Base-by-base conservation (phyloP, 1,139 yeast species). In the Kurtzmaniella quercitrusa region DNA sequence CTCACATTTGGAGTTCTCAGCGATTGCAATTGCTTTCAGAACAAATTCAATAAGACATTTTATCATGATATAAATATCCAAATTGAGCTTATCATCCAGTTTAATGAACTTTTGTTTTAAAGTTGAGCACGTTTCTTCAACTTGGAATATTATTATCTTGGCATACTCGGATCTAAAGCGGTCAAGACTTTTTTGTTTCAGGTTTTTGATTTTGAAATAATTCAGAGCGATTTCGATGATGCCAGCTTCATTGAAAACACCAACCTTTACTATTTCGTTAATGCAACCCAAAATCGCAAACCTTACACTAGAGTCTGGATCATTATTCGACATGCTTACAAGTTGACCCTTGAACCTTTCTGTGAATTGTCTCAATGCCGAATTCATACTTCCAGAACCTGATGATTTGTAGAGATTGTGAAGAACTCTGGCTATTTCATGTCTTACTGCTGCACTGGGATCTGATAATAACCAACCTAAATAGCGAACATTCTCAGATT, bases 381-480 rank as follows among this genome's bases (percentile, higher is more conserved):
- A 52, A 21, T 61, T 57, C 45, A 62, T 50, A 19, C 52, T 50
- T n/a, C 50, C 50, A 15, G 47, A 47, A 18, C 51, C 44, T 9
- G 50, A 42, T 18, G 54, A 61, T 42, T 67, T 74, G 49, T 76
- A 80, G 23, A 81, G 53, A 47, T 68, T 78, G 2, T 77, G 65
- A 39, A 91, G 63, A 3, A 76, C 73, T 50, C 72, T 78, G 17
- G 85, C 58, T 1, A 81, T 89, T 52, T 86, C 93, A 5, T 68
- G 57, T 49, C 96, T 73, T 1, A 88, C 94, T 3, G 60, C 50
- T 14, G 76, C 62, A 17, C 77, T 74, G 1, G 81, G 72, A 55
- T 91, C 98, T 7, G 93, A 82, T 38, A 89, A 65, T 18, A 88
- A 69, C 94, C 95, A 86, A 2, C 96, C 96, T 56, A 84, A 76